Conservation (phyloP, 306 rosid species). For the Fagus crenata region DNA sequence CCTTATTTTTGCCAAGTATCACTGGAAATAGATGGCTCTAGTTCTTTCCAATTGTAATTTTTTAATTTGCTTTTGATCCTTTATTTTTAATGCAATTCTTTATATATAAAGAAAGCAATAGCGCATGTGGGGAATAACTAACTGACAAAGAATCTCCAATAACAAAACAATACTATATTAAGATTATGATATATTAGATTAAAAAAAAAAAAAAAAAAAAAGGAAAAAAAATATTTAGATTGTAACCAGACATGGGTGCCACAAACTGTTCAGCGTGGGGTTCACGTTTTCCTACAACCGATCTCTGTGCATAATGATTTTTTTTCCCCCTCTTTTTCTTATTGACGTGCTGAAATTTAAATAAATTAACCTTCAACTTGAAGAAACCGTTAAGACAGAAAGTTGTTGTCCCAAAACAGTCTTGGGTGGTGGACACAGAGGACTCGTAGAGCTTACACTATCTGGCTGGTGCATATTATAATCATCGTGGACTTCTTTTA, state of each 20-base stretch:
- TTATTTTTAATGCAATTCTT: background rate
- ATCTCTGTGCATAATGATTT: background rate
- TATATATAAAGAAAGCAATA: slow-evolving; percentile 16
- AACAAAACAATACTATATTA: background rate
- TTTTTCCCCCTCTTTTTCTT: background rate
- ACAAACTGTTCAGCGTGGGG: slow-evolving; percentile 17
- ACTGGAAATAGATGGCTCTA: background rate
- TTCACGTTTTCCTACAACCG: slow-evolving; percentile 28
- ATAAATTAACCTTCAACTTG: background rate
- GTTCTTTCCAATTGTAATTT: background rate
- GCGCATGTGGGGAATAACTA: slow-evolving; percentile 1
- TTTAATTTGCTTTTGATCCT: too few relatives aligned
- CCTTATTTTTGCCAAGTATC: too few relatives aligned
- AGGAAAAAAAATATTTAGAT: background rate
- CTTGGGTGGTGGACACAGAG: too few relatives aligned
- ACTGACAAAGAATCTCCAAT: slow-evolving; percentile 23
- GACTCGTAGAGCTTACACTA: too few relatives aligned
- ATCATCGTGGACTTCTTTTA: too few relatives aligned
- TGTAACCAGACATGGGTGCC: background rate
- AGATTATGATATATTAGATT: too few relatives aligned
- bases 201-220: too few relatives aligned
- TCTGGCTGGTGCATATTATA: too few relatives aligned
- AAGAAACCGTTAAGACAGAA: background rate
- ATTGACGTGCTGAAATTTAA: background rate
- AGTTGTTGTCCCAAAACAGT: too few relatives aligned